Conservation (phyloP, 2,329 filamentous ascomycete genomes). For the Pseudogymnoascus sp. region DNA sequence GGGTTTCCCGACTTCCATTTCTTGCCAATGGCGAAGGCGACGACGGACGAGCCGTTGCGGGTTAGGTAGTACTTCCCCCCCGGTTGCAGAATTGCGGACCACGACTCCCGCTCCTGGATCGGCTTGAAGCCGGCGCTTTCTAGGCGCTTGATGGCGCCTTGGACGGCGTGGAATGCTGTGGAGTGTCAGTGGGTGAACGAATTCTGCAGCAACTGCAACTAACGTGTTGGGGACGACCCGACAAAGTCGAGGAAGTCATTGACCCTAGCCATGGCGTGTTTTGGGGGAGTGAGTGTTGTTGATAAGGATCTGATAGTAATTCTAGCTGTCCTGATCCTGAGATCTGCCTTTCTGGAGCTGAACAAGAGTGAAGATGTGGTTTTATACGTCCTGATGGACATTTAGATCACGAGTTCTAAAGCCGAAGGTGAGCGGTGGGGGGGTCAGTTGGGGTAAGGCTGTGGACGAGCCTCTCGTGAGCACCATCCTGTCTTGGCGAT, state of each 20-base stretch:
- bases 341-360: neutral
- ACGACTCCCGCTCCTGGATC: conserved; percentile 85
- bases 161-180: conserved; percentile 87
- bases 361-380: neutral
- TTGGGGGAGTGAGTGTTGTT: conserved; percentile 10
- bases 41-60: conserved; percentile 83
- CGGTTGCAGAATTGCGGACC: conserved; percentile 69
- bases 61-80: conserved; percentile 96
- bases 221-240: conserved; percentile 90
- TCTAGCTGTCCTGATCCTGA: neutral
- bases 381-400: neutral
- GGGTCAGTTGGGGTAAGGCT: neutral
- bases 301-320: neutral
- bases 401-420: conserved; percentile 1
- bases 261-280: conserved; percentile 21
- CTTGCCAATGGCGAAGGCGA: conserved; percentile 84
- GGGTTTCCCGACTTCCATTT: conserved; percentile 90
- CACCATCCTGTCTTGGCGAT: neutral
- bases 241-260: conserved; percentile 83
- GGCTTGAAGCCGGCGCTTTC: conserved; percentile 77
- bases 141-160: conserved; percentile 66
- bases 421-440: neutral
- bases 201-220: conserved; percentile 26
- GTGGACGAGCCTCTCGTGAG: neutral
- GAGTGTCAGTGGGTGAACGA: conserved; percentile 19